Percentiles rank a stretch among this genome's conserved stretches.
These are phyloP conservation scores for Rhodotorula sp. DNA, from an alignment of 1,284 basidiomycete species.

Conservation along the genomic window DNA sequence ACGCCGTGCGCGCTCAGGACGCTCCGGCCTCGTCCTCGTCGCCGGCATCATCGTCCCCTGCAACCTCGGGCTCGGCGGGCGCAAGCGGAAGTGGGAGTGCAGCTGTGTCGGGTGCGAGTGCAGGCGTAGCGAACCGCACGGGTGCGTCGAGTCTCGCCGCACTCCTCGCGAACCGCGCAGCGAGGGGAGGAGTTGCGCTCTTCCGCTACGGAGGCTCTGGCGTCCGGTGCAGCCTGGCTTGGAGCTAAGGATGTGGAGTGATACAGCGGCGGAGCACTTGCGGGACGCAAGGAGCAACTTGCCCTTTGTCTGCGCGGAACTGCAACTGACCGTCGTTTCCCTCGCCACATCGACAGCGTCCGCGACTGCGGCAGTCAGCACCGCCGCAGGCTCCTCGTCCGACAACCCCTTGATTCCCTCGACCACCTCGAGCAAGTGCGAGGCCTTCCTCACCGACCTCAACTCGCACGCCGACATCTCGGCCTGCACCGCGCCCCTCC, in stretches of 20 bases:
- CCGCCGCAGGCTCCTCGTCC: neutral
- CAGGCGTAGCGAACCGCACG: no score
- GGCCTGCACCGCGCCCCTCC: conserved; percentile 67
- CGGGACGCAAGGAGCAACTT: no score
- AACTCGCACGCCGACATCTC: conserved; percentile 63
- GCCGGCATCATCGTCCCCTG: neutral
- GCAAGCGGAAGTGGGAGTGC: neutral
- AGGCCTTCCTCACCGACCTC: conserved; percentile 62
- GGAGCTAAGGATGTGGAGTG: no score
- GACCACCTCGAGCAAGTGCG: conserved; percentile 63
- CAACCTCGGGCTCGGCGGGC: no score
- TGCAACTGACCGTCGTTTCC: neutral
- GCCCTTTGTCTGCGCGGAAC: no score
- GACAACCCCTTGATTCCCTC: conserved; percentile 64
- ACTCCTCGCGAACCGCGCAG: no score
- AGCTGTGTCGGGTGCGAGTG: neutral
- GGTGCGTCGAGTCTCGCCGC: no score
- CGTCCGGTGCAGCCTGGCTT: no score
- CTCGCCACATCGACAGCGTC: neutral
- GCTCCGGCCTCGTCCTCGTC: neutral
- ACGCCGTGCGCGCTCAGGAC: neutral
- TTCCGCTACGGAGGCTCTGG: no score
- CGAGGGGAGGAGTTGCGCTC: no score
- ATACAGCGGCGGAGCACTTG: no score
- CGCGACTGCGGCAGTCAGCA: neutral